A percentile compares a stretch with the other conserved stretches of the same genome.
Conservation (phyloP, 352 stramenopile genomes). For the Hyphochytrium catenoides region DNA sequence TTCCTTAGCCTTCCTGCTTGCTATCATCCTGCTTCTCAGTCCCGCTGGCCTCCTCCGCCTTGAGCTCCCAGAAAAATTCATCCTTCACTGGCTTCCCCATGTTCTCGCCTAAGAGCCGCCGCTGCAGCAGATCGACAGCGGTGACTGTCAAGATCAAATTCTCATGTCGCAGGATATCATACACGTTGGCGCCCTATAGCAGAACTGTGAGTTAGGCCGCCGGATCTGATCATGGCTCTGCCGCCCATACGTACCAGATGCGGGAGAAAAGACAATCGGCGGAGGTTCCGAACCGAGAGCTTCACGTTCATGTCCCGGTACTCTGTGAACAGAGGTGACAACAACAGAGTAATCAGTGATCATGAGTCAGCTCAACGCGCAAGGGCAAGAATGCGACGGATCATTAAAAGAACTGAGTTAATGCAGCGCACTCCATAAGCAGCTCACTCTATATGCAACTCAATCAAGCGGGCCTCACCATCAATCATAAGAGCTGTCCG, state of each 20-base stretch:
- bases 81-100: too few relatives aligned
- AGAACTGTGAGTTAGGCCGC: too few relatives aligned
- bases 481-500: constrained; percentile 14
- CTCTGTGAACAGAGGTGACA: constrained; percentile 1
- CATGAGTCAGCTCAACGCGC: constrained; percentile 2
- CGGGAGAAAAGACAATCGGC: neutral
- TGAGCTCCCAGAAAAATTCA: too few relatives aligned
- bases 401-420: too few relatives aligned
- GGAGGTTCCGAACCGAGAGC: neutral
- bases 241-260: constrained; percentile 7
- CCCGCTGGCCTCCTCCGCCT: too few relatives aligned
- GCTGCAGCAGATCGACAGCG: constrained; percentile 19
- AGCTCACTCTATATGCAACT: too few relatives aligned
- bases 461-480: constrained; percentile 12
- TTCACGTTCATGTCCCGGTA: constrained; percentile 1
- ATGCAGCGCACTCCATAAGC: too few relatives aligned
- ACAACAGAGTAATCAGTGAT: constrained; percentile 1
- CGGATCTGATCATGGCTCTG: constrained; percentile 21
- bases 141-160: constrained; percentile 32
- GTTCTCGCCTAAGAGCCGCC: constrained; percentile 7
- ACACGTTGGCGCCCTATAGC: constrained; percentile 33
- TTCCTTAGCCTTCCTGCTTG: too few relatives aligned
- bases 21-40: too few relatives aligned
- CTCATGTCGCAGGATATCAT: constrained; percentile 40
- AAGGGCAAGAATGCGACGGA: constrained; percentile 5